Base-by-base conservation (phyloP, 176 grass and related monocot species). In the Thalia dealbata region DNA sequence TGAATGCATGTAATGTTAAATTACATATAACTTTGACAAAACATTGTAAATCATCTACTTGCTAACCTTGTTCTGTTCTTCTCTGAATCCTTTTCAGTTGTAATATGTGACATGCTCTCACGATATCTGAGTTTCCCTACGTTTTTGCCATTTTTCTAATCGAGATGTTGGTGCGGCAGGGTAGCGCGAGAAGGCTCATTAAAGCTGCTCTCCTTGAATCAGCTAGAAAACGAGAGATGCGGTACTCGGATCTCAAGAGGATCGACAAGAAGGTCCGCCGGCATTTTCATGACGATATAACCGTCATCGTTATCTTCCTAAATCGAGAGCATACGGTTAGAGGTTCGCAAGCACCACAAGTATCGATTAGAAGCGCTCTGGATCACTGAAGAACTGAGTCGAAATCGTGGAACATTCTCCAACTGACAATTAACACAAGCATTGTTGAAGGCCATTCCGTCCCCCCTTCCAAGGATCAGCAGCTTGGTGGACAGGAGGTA, bases 261-360 rank as follows among this genome's bases (percentile, higher is more conserved):
- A 99, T 92, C 24, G 95, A 99, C 71, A 99, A 93, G 87, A 99
- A 99, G 79, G 95, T 99, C 67, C 90, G 95, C 75, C 76, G 90
- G 64, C 90, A 99, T 84, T 99, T 99, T 46, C 95, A 99, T 22
- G 95, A 99, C 58, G 95, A 99, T 64, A 99, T 99, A 25, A 91
- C 87, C 1, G 95, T 90, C 27, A 84, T 99, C 28, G 81, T 93
- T 52, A 75, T 99, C 79, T 99, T 99, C 81, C 80, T 99, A 68
- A 93, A 93, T 75, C 69, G 86, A 25, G 95, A 90, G n/a, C 78
- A 61, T 51, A 73, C 82, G 65, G 71, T 67, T n/a, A 84, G 80
- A 82, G 79, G 73, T 42, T 56, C 74, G 26, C 78, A 80, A 52
- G 89, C 38, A 41, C 90, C 82, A 69, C 50, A 73, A 61, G 76